Base-by-base conservation (phyloP, 768 basidiomycete genomes). In the Mycena haematopus region DNA sequence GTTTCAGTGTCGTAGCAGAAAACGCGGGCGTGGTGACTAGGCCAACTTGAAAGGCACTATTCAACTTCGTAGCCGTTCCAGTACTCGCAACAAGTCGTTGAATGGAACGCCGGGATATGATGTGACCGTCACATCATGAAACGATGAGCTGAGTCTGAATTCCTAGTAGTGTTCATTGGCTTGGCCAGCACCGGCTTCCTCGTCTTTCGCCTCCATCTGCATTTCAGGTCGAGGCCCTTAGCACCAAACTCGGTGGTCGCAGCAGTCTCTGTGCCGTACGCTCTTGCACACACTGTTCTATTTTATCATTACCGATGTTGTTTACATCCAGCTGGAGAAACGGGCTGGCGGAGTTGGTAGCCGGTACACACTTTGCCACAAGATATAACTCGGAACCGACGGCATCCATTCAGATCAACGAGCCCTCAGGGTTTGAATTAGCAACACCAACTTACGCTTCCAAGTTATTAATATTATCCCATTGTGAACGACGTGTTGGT, bases 131-230 rank as follows among this genome's bases (percentile, higher is more conserved):
- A 42, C 52, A 29, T n/a, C 40, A 17, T 17, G 24, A n/a, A n/a
- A n/a, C n/a, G n/a, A n/a, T 57, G 42, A 6, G 42, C 62, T 55
- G 52, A 63, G 56, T 52, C 44, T 52, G 56, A 58, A 58, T 31
- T 21, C 10, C 40, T 67, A 60, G 9, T 67, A 60, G 9, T 31
- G 29, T 9, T 31, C 65, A 70, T 62, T 61, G 68, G 70, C 65
- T 68, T 70, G 59, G 65, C 75, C 72, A 74, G 68, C 69, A 66
- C 52, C 13, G 6, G 54, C 62, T 64, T 59, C 60, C 50, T 51
- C 55, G 44, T 19, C 53, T 56, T 54, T 44, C 19, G 53, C 47
- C 35, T 53, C 45, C 33, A 62, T 29, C 55, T 57, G 15, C 33
- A 31, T 21, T 52, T 22, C 35, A 22, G 42, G 40, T 14, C 27